Percentiles rank a stretch among this genome's conserved stretches.
phyloP scores from a whole-genome alignment of 495 filamentous ascomycete species.

The Talaromyces adpressus region DNA sequence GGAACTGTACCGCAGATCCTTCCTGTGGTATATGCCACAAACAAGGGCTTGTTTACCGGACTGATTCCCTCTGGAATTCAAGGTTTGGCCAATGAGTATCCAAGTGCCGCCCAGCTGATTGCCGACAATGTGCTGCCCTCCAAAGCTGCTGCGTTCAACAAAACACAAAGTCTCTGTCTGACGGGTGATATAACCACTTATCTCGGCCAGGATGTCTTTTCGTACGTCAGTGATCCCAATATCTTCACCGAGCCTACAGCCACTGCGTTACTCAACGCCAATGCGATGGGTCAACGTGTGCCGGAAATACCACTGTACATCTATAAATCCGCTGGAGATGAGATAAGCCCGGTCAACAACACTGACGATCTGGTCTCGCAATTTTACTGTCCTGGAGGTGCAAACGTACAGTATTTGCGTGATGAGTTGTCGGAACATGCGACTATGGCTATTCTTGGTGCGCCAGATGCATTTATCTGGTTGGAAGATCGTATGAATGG shows the following conservation, averaged over 20 bases:
- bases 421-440: slow-evolving; percentile 15
- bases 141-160: slow-evolving; percentile 13
- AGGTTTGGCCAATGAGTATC: slow-evolving; percentile 19
- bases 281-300: slow-evolving; percentile 17
- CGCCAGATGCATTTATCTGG: slow-evolving; percentile 18
- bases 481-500: slow-evolving; percentile 18
- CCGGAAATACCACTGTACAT: slow-evolving; percentile 39
- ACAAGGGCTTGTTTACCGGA: slow-evolving; percentile 15
- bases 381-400: slow-evolving; percentile 24
- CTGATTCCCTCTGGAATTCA: slow-evolving; percentile 15
- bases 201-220: slow-evolving; percentile 15
- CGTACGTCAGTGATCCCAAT: slow-evolving; percentile 8
- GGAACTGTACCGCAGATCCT: slow-evolving; percentile 25
- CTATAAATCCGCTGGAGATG: slow-evolving; percentile 43
- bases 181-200: slow-evolving; percentile 13
- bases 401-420: slow-evolving; percentile 14
- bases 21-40: slow-evolving; percentile 14
- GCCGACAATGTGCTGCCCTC: slow-evolving; percentile 9
- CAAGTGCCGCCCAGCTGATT: slow-evolving; percentile 9
- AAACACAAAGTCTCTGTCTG: slow-evolving; percentile 14
- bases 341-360: slow-evolving; percentile 30
- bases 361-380: slow-evolving; percentile 34
- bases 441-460: slow-evolving; percentile 10
- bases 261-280: slow-evolving; percentile 9
- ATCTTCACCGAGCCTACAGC: slow-evolving; percentile 11